A percentile compares a stretch with the other conserved stretches of the same genome.
Evolutionary conservation across 225 moss, liverwort and hornwort species (phyloP).

Genomic region (Physcomitrium patens): DNA sequence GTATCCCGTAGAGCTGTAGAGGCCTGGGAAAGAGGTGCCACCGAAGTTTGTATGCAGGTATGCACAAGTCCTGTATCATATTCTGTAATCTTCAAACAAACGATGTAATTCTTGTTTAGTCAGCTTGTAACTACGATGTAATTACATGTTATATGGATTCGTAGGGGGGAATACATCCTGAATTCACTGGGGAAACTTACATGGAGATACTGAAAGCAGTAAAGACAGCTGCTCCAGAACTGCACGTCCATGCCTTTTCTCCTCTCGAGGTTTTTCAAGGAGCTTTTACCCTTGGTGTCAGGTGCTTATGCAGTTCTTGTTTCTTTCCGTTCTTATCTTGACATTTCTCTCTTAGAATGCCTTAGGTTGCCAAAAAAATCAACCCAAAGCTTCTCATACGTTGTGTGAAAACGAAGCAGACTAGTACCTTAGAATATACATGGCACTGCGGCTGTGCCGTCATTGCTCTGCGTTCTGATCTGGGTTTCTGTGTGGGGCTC

Average conservation of each 20-base stretch:
- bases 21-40: constrained; percentile 96
- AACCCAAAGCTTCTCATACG: neutral
- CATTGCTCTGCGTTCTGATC: constrained; percentile 11
- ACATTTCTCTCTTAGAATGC: neutral
- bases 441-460: neutral
- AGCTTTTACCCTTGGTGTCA: constrained; percentile 81
- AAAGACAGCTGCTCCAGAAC: constrained; percentile 66
- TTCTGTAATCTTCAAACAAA: neutral
- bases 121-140: neutral
- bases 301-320: constrained; percentile 43
- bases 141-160: constrained; percentile 25
- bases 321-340: neutral
- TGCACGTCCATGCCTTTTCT: constrained; percentile 98
- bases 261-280: constrained; percentile 98
- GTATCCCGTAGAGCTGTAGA: constrained; percentile 76
- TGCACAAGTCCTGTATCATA: neutral
- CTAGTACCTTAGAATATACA: constrained; percentile 1
- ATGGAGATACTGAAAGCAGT: constrained; percentile 81
- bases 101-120: neutral
- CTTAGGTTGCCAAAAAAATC: neutral
- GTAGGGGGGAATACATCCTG: constrained; percentile 91
- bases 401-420: constrained; percentile 19
- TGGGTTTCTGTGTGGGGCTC: constrained; percentile 25
- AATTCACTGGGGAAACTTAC: constrained; percentile 86
- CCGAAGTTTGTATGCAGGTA: constrained; percentile 99